A percentile compares a stretch with the other conserved stretches of the same genome.
Evolutionary conservation across 257 asterid species (phyloP).

Genomic region (Mitragyna speciosa): DNA sequence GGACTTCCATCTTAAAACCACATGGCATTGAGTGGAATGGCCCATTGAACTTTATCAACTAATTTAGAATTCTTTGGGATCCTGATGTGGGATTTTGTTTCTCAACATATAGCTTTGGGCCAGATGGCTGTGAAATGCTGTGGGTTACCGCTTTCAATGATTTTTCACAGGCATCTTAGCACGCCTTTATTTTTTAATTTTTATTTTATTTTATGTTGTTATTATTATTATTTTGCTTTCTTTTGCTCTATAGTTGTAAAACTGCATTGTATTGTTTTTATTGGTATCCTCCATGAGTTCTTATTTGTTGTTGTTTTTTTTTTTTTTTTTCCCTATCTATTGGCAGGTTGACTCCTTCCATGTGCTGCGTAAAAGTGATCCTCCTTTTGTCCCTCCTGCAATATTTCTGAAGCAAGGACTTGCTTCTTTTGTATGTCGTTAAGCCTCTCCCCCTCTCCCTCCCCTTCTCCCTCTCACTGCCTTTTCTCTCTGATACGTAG

Average conservation of each 20-base stretch:
- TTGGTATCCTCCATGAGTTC: too few relatives aligned
- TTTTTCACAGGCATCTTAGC: background rate
- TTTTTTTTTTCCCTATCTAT: too few relatives aligned
- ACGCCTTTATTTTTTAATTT: too few relatives aligned
- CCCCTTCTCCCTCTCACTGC: constrained; percentile 9
- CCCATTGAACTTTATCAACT: too few relatives aligned
- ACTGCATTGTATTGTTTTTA: too few relatives aligned
- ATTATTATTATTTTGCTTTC: background rate
- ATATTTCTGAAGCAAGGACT: constrained; percentile 87
- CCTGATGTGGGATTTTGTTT: too few relatives aligned
- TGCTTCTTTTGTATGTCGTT: constrained; percentile 67
- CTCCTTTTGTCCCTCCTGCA: constrained; percentile 86
- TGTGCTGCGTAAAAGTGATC: constrained; percentile 92
- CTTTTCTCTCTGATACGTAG: background rate
- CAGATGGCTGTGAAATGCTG: background rate
- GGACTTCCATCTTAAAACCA: too few relatives aligned
- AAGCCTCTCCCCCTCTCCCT: constrained; percentile 17
- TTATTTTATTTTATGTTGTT: too few relatives aligned
- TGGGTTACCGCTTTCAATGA: background rate
- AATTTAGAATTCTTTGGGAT: too few relatives aligned
- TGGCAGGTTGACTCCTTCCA: constrained; percentile 94
- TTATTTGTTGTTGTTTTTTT: background rate
- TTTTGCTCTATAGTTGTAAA: constrained; percentile 4
- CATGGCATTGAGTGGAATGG: too few relatives aligned
- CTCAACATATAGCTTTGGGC: background rate